phyloP scores from a whole-genome alignment of 345 rosid species.

The Acer negundo region DNA sequence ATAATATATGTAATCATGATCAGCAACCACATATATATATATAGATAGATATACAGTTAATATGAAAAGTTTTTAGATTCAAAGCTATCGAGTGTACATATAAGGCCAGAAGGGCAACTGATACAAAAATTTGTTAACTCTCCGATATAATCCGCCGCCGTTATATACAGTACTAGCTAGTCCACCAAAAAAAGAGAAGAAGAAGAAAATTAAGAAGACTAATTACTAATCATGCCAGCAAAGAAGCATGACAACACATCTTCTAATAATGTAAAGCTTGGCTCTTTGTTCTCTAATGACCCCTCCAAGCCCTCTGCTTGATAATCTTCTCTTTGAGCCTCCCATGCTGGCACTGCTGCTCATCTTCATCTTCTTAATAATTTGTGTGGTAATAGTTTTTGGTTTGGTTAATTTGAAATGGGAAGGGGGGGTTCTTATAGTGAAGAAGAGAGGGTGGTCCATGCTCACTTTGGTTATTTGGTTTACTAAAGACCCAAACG shows the following conservation, averaged over 20 bases:
- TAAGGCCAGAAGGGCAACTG: conserved; percentile 20
- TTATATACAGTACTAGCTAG: conserved; percentile 35
- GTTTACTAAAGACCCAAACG: conserved; percentile 60
- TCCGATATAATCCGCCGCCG: conserved; percentile 18
- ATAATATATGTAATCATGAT: not conserved
- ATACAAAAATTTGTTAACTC: conserved; percentile 31
- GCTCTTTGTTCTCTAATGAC: conserved; percentile 84
- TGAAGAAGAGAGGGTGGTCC: conserved; percentile 34
- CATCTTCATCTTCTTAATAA: conserved; percentile 52
- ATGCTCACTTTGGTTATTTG: conserved; percentile 29
- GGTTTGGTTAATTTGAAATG: conserved; percentile 6
- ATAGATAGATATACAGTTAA: no score
- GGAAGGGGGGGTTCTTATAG: conserved; percentile 44
- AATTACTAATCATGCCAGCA: conserved; percentile 69
- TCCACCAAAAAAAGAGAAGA: conserved; percentile 22
- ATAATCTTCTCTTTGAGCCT: conserved; percentile 65
- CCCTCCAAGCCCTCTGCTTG: conserved; percentile 70
- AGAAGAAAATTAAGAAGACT: not conserved
- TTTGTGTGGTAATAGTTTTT: no score
- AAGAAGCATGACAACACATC: conserved; percentile 86
- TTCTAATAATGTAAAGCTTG: conserved; percentile 73
- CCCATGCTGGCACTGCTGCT: conserved; percentile 47
- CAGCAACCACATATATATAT: not conserved
- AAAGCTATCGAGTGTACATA: conserved; percentile 22
- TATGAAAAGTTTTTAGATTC: conserved; percentile 11